Evolutionary conservation across 2,329 filamentous ascomycete genomes (phyloP), one percentile per base, ranked within the genome.

Genomic region (Penicillium sp.): DNA sequence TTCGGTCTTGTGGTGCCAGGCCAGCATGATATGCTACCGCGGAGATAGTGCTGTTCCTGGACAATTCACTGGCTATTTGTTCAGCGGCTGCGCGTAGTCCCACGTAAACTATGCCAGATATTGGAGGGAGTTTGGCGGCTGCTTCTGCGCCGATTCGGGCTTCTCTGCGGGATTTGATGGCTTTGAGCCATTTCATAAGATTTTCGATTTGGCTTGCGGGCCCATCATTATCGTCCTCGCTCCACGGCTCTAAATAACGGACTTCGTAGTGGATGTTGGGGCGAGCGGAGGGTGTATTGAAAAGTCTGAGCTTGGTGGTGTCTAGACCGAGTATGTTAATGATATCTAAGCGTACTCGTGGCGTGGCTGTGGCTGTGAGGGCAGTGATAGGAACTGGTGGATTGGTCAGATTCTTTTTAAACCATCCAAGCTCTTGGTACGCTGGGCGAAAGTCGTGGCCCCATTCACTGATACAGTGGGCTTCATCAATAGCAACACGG

Each of bases 391-490:
- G 92, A 0, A 96, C 89, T 51, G 88, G 82, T 0, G 91, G 89
- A 59, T 94, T 91, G 6, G 61, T 67, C 13, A 78, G 64, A 45
- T 84, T 80, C 61, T 89, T 87, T 42, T 62, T 70, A 76, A 97
- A 94, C 85, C 90, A 96, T 2, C 84, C 86, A 6, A 97, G 80
- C 18, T 87, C 83, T 67, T 94, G 91, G 73, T 96, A 97, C 52
- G 91, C 89, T 33, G 87, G 89, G n/a, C 93, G 87, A 69, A 97
- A 97, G 71, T 97, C 93, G 70, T 97, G 92, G 1, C 93, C 93
- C 93, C 93, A 96, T 85, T 96, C 92, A 23, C 90, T 95, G 62
- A 97, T 95, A 70, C 93, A 97, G 71, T 97, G 93, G 2, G 93
- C 93, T 74, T 97, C 93, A 66, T 97, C 93, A 52, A 97, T 86